Base-by-base conservation (phyloP, 768 basidiomycete genomes). In the Suillus alpinus region DNA sequence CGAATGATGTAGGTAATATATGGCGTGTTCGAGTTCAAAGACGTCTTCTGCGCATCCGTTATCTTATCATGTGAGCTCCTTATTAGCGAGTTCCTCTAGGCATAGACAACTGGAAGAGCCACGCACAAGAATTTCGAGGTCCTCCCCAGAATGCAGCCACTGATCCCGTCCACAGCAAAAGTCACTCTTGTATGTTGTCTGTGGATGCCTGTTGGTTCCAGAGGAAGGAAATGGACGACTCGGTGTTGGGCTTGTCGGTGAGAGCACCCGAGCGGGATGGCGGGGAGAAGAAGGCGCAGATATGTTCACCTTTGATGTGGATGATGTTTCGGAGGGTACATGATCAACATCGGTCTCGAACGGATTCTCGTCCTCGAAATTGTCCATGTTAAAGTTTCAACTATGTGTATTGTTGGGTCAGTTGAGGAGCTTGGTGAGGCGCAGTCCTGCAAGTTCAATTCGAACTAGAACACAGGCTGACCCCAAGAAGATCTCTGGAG, bases 1-100 rank as follows among this genome's bases (percentile, higher is more conserved):
- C 79, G 83, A 67, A 98, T 95, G 63, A 96, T 86, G 79, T 99
- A 98, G 61, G 89, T 86, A 72, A 98, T 99, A 73, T 98, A 98
- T 6, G 91, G 87, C 23, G 94, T 90, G 53, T 80, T 86, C n/a
- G 94, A 84, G 67, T 92, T 91, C 58, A 92, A 81, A 13, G 89
- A 86, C 29, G 95, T 98, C 85, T 99, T 99, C 76, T 91, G 87
- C 14, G 97, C 96, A 69, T 98, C 96, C 37, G 87, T 84, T 65
- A 99, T 98, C 95, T 97, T 72, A 60, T 72, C 69, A 57, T 43
- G 57, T 50, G 43, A 31, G 44, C 46, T 55, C 61, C 13, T 69
- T 46, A 67, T 62, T 44, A 16, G 39, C 46, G 51, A 47, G 16
- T 55, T 52, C 34, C n/a, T 31, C 39, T 40, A 43, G 20, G n/a